These are phyloP conservation scores for Coniochaeta sp. DNA, from an alignment of 2,329 filamentous ascomycete species.

Conservation along the genomic window DNA sequence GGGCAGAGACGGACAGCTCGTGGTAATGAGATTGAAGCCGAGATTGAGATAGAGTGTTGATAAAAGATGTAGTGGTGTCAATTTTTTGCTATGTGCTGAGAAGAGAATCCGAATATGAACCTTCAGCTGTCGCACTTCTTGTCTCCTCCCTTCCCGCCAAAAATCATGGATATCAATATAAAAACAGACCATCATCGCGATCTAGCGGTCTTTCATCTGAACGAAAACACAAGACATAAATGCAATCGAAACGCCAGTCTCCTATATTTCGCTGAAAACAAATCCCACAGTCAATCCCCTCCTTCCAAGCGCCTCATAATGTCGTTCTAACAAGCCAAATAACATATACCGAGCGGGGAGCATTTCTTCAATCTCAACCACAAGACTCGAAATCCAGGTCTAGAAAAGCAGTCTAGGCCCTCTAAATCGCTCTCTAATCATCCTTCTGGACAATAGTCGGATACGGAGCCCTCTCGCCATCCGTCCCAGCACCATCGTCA, in stretches of 20 bases:
- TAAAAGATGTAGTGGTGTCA: too few species aligned
- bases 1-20: too few species aligned
- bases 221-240: neutral
- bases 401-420: neutral
- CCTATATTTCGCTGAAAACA: neutral
- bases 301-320: neutral
- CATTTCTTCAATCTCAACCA: neutral
- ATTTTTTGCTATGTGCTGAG: neutral
- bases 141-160: neutral
- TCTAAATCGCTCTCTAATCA: neutral
- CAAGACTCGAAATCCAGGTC: neutral
- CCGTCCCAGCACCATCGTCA: neutral
- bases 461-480: neutral
- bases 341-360: neutral
- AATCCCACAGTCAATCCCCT: neutral
- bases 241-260: neutral
- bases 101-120: neutral
- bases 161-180: neutral
- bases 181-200: neutral
- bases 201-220: neutral
- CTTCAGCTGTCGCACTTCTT: neutral
- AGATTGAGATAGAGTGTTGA: too few species aligned
- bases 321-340: neutral
- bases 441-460: neutral
- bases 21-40: too few species aligned